Conservation (phyloP, 2,329 filamentous ascomycete species). For the Knufia fluminis region DNA sequence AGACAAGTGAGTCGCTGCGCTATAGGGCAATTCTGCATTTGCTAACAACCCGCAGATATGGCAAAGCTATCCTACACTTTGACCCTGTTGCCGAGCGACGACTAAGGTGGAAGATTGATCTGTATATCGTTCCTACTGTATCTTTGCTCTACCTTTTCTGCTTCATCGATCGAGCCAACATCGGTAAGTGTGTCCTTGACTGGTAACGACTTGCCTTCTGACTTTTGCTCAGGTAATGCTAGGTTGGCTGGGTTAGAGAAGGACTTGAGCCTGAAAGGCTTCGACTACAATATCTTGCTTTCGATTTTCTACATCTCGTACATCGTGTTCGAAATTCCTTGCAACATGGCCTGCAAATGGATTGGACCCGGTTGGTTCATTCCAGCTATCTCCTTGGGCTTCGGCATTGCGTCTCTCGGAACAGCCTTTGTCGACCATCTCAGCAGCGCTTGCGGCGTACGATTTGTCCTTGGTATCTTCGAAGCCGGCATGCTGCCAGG, state of each 20-base stretch:
- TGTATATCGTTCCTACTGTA: constrained; percentile 57
- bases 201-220: constrained; percentile 54
- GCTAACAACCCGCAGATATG: constrained; percentile 32
- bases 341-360: constrained; percentile 60
- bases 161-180: constrained; percentile 62
- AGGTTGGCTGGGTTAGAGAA: constrained; percentile 55
- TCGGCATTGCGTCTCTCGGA: constrained; percentile 54
- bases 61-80: constrained; percentile 43
- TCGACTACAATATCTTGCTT: constrained; percentile 61
- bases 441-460: constrained; percentile 47
- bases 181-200: constrained; percentile 41
- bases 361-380: constrained; percentile 65
- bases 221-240: constrained; percentile 46
- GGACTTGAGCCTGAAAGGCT: constrained; percentile 50
- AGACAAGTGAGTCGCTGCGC: constrained; percentile 32
- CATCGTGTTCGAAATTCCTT: constrained; percentile 63
- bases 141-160: constrained; percentile 61
- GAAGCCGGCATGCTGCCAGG: constrained; percentile 67
- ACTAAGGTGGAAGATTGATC: constrained; percentile 55
- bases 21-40: not conserved
- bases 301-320: constrained; percentile 65
- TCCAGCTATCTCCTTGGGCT: constrained; percentile 51
- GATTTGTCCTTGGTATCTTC: constrained; percentile 51
- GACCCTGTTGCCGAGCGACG: constrained; percentile 49
- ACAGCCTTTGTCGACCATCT: constrained; percentile 56